phyloP scores from a whole-genome alignment of 805 yeast species.

The Wickerhamomyces silvicola region DNA sequence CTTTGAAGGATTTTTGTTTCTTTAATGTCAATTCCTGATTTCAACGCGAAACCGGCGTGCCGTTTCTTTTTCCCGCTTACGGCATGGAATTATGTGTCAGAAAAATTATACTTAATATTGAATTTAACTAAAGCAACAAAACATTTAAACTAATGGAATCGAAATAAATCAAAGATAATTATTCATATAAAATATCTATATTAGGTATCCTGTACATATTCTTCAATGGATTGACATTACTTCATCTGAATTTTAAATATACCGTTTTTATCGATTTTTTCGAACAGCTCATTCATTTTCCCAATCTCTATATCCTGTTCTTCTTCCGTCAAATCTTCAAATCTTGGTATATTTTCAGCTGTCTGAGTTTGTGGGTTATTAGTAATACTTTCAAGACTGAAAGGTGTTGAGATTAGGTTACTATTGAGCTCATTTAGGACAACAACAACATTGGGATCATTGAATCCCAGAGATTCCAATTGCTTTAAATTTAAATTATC shows the following conservation, averaged over 20 bases:
- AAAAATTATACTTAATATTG: too few species aligned
- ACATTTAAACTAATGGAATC: too few species aligned
- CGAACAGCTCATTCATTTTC: constrained; percentile 19
- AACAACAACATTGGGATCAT: constrained; percentile 14
- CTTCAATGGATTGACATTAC: not conserved
- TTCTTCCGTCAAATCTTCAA: constrained; percentile 19
- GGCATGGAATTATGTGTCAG: too few species aligned
- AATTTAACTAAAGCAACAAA: too few species aligned
- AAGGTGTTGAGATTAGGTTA: too few species aligned
- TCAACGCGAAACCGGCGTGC: too few species aligned
- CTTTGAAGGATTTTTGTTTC: too few species aligned
- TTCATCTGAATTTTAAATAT: constrained; percentile 21
- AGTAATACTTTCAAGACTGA: too few species aligned
- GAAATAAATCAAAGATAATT: too few species aligned
- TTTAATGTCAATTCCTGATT: too few species aligned
- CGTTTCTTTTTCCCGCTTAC: too few species aligned
- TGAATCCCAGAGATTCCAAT: constrained; percentile 3
- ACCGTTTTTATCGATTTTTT: constrained; percentile 21
- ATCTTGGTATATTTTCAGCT: constrained; percentile 11
- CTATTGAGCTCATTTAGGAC: constrained; percentile 5
- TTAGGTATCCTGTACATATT: not conserved
- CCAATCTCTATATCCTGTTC: constrained; percentile 23
- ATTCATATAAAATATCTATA: not conserved
- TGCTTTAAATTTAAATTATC: constrained; percentile 8
- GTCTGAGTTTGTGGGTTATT: constrained; percentile 2